Evolutionary conservation across 805 yeast genomes (phyloP), one percentile per base, ranked within the genome.

Genomic region (Candida maris): DNA sequence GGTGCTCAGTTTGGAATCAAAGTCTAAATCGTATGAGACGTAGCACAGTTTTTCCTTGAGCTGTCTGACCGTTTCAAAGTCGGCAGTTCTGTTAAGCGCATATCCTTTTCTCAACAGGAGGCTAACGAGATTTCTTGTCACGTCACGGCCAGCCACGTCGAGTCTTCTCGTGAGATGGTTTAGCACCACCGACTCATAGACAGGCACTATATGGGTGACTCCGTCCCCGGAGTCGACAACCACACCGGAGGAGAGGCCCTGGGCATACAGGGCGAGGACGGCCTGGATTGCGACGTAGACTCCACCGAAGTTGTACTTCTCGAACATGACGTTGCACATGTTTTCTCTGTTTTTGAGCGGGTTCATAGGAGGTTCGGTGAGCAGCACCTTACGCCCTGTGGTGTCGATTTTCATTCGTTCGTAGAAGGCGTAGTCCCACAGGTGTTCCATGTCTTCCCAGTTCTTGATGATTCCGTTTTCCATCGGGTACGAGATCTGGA

Each of bases 171-270:
- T 91, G 53, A 87, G 71, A 62, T 93, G 97, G 61, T 86, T 91
- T 58, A 93, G 75, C n/a, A 93, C 98, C 28, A 86, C 95, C 4
- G 94, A 82, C 65, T 93, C 97, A 62, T 93, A 93, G 26, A 93
- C 98, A 16, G 98, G 98, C 28, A 93, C 97, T 62, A 93, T 83
- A 59, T 93, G 98, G 4, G 98, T 93, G 31, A 91, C 98, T 65
- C 97, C 97, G 61, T 89, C 97, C 56, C 98, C 98, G 4, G 96
- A 87, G 63, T 93, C 98, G 16, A 93, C 97, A 40, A 93, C 98
- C 14, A 93, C 97, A 52, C 98, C 98, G 0, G 95, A 85, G 18
- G 94, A 82, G 51, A 91, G 73, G 44, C 97, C 97, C 66, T 93
- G 97, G 2, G 97, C 97, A 53, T 93, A 93, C 38, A 93, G 73